Percentiles rank a stretch among this genome's conserved stretches.
These are phyloP conservation scores for Leishmania turanica DNA, from an alignment of 208 protist genomes.

Conservation along the genomic window DNA sequence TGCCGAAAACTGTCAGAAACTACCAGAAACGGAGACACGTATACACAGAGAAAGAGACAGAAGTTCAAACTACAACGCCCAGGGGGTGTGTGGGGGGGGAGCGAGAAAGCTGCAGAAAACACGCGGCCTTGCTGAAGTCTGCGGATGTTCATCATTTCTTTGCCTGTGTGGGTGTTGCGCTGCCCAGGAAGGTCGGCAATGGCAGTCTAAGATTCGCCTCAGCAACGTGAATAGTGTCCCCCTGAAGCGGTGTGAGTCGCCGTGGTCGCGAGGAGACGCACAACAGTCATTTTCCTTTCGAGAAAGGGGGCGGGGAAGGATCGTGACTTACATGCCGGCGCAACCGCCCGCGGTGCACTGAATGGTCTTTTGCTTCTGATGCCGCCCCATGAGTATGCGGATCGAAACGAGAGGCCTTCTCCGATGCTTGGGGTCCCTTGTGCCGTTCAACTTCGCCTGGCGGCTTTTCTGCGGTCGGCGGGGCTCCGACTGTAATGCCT, in stretches of 20 bases:
- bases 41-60: background rate
- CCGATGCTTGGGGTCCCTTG: background rate
- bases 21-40: background rate
- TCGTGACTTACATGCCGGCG: background rate
- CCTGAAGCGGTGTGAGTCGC: background rate
- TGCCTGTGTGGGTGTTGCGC: background rate
- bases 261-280: background rate
- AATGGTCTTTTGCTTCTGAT: slow-evolving; percentile 12
- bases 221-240: background rate
- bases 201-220: background rate
- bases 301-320: background rate
- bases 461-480: background rate
- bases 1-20: background rate
- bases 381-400: background rate
- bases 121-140: background rate
- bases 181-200: background rate
- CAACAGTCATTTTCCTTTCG: background rate
- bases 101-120: background rate
- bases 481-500: background rate
- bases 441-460: background rate
- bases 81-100: background rate
- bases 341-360: slow-evolving; percentile 18
- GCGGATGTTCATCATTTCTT: background rate
- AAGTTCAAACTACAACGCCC: no score
- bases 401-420: background rate